Base-by-base conservation (phyloP, 208 protist genomes). In the Leishmania amazonensis region DNA sequence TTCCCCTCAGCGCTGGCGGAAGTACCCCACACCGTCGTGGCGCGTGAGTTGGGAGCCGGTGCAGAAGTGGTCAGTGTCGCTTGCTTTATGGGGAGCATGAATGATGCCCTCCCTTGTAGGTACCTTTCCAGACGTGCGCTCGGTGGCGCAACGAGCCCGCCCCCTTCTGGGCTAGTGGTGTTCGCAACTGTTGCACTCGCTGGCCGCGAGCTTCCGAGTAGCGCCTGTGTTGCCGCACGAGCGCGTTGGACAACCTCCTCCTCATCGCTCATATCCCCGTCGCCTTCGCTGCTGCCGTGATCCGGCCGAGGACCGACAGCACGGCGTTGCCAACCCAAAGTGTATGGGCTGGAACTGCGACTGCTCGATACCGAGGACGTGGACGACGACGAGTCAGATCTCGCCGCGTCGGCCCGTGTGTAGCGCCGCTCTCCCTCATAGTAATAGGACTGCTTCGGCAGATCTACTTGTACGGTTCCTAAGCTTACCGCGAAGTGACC, bases 401-500 rank as follows among this genome's bases (percentile, higher is more conserved):
- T n/a, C 24, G 76, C 81, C n/a, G 38, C 62, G 13, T 89, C 81
- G 13, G 21, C 35, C 71, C 73, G 75, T 17, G 53, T n/a, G 51
- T 75, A 49, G 60, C 77, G 81, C 24, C 82, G 71, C 76, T 80
- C 73, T 73, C 80, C 73, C n/a, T 87, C 81, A 81, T 88, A 88
- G 78, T 89, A 89, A 62, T 90, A 93, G 49, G 82, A 89, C 53
- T 79, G 79, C 76, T 86, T 88, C 31, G 82, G 75, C 47, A 79
- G 53, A 1, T 19, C 28, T 7, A 17, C 51, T 42, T 40, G 31
- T 74, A 7, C 68, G 31, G 17, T 60, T 51, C 28, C 35, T 7
- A 75, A 40, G 38, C 21, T 38, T 24, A 31, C 47, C 31, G 38
- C 57, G 75, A 88, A 87, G n/a, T 87, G 87, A n/a, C 94, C 94